These are phyloP conservation scores for Boletus huronensis DNA, from an alignment of 768 basidiomycete genomes.

Conservation along the genomic window DNA sequence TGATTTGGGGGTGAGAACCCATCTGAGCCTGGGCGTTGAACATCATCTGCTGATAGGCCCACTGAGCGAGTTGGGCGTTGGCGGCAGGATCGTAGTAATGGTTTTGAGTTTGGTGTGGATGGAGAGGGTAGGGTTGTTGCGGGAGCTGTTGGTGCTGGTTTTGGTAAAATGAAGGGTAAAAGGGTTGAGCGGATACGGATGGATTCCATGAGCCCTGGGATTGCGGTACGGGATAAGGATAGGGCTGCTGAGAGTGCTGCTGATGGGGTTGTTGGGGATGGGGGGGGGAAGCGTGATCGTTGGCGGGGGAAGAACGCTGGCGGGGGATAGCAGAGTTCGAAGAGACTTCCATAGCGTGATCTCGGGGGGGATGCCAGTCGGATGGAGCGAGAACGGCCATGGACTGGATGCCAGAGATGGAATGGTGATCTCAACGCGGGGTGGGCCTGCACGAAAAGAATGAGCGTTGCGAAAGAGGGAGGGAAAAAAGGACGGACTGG, in stretches of 20 bases:
- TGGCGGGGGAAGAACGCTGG: conserved; percentile 60
- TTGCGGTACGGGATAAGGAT: conserved; percentile 69
- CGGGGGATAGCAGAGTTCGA: conserved; percentile 43
- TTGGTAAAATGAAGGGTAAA: conserved; percentile 78
- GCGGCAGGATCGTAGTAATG: conserved; percentile 74
- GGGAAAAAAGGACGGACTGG: too few relatives aligned
- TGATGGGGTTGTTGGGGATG: conserved; percentile 26
- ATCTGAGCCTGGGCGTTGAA: conserved; percentile 54
- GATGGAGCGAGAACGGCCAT: conserved; percentile 79
- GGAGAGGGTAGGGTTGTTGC: conserved; percentile 46
- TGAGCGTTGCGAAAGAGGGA: too few relatives aligned
- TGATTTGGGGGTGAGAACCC: conserved; percentile 33
- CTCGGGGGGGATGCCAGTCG: conserved; percentile 71
- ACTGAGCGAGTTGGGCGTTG: conserved; percentile 75
- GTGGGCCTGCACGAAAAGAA: too few relatives aligned
- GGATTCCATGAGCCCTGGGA: conserved; percentile 70
- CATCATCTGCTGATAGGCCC: conserved; percentile 93
- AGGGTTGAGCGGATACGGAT: conserved; percentile 62
- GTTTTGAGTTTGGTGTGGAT: conserved; percentile 41
- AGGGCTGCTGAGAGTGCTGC: conserved; percentile 37
- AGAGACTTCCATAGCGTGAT: conserved; percentile 59
- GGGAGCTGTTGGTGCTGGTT: conserved; percentile 58
- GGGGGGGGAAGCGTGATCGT: conserved; percentile 41
- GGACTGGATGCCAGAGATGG: conserved; percentile 28
- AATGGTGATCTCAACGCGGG: too few relatives aligned